A percentile compares a stretch with the other conserved stretches of the same genome.
These are phyloP conservation scores for Globisporangium alternatum DNA, from an alignment of 352 stramenopile species.

Conservation along the genomic window DNA sequence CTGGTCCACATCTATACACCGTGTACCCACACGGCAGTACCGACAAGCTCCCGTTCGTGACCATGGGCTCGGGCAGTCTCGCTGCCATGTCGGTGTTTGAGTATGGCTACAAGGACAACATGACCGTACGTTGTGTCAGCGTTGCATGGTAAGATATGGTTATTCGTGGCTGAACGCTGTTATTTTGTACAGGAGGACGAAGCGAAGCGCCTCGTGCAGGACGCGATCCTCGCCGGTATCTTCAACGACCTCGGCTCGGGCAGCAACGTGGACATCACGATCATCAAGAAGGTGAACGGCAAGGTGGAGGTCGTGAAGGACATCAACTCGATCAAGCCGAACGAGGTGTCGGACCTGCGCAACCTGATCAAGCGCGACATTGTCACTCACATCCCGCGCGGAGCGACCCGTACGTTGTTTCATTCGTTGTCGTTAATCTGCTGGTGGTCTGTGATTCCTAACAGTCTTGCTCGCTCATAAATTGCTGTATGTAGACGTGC, in stretches of 20 bases:
- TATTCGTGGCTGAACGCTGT: too few species aligned
- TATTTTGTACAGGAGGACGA: conserved; percentile 79
- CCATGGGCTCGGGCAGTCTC: conserved; percentile 98
- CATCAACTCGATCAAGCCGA: conserved; percentile 92
- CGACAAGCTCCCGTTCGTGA: conserved; percentile 97
- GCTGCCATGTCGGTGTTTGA: conserved; percentile 98
- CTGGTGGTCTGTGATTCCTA: conserved; percentile 2
- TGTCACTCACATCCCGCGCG: conserved; percentile 77
- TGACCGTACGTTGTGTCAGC: conserved; percentile 57
- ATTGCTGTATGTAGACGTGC: conserved; percentile 32
- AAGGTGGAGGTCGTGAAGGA: conserved; percentile 85
- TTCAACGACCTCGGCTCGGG: conserved; percentile 99
- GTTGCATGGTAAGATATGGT: too few species aligned
- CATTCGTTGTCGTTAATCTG: too few species aligned
- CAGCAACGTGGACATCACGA: conserved; percentile 95
- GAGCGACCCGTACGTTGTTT: conserved; percentile 66
- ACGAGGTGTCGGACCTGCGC: conserved; percentile 88
- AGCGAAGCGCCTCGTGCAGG: conserved; percentile 95
- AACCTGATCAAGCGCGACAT: conserved; percentile 83
- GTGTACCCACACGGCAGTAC: conserved; percentile 98
- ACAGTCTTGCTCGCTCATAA: too few species aligned
- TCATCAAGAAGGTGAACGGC: conserved; percentile 91
- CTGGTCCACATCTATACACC: conserved; percentile 96
- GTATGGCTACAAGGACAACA: conserved; percentile 92
- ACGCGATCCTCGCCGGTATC: conserved; percentile 95